Evolutionary conservation across 208 protist genomes (phyloP).

Genomic region (Wallacemonas sp.): DNA sequence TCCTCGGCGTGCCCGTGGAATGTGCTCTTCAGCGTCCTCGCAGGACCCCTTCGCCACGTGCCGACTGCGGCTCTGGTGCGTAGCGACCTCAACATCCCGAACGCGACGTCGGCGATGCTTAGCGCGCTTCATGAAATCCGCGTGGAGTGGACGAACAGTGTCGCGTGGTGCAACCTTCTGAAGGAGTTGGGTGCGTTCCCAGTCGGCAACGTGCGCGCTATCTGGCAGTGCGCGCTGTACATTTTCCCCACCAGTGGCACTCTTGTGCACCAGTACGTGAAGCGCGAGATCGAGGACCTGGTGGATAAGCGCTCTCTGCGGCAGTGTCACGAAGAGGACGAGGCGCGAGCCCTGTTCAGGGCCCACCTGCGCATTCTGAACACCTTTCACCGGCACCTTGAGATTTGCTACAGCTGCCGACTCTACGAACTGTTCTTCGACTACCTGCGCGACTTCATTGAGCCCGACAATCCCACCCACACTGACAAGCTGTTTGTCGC

Average conservation of each 20-base stretch:
- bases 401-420: constrained; percentile 60
- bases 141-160: constrained; percentile 52
- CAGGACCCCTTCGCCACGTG: constrained; percentile 25
- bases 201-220: constrained; percentile 52
- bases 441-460: constrained; percentile 61
- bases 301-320: constrained; percentile 31
- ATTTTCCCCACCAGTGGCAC: constrained; percentile 70
- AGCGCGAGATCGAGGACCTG: constrained; percentile 59
- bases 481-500: constrained; percentile 62
- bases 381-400: constrained; percentile 82
- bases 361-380: constrained; percentile 75
- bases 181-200: constrained; percentile 63
- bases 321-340: constrained; percentile 58
- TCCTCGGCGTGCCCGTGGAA: constrained; percentile 79
- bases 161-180: constrained; percentile 71
- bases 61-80: constrained; percentile 13
- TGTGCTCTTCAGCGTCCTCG: constrained; percentile 55
- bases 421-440: constrained; percentile 79
- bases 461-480: constrained; percentile 46
- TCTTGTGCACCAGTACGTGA: constrained; percentile 55
- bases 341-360: constrained; percentile 57
- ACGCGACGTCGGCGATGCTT: constrained; percentile 57
- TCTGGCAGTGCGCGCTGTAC: constrained; percentile 74
- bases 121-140: constrained; percentile 46
- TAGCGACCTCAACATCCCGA: constrained; percentile 45